These are phyloP conservation scores for Aplosporella prunicola DNA, from an alignment of 2,329 filamentous ascomycete genomes.

Conservation along the genomic window DNA sequence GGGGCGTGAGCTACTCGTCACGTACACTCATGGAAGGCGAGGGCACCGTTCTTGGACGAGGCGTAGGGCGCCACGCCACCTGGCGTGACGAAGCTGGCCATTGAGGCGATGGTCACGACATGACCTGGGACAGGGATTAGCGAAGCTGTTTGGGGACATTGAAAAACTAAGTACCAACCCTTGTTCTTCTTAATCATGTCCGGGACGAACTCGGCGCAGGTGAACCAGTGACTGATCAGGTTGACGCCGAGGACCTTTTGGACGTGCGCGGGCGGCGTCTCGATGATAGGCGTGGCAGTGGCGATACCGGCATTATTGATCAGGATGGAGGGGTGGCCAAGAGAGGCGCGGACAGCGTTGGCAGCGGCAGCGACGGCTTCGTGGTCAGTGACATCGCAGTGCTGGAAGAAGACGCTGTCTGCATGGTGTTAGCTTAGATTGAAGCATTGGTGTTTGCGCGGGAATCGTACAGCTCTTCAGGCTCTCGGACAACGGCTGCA, in stretches of 20 bases:
- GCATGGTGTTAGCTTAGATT: neutral
- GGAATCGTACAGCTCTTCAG: conserved; percentile 20
- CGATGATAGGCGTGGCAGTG: conserved; percentile 22
- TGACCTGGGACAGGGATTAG: too few species aligned
- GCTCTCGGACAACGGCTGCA: conserved; percentile 20
- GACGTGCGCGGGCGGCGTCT: conserved; percentile 22
- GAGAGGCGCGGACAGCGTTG: conserved; percentile 14
- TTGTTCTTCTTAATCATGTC: conserved; percentile 27
- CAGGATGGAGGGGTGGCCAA: conserved; percentile 25
- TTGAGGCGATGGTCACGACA: conserved; percentile 46
- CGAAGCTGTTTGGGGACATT: too few species aligned
- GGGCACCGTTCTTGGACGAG: conserved; percentile 42
- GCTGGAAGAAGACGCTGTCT: conserved; percentile 24
- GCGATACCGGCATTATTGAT: conserved; percentile 30
- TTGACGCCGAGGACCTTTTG: conserved; percentile 29
- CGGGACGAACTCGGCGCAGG: conserved; percentile 26
- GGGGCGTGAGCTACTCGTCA: conserved; percentile 15
- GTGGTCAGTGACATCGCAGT: conserved; percentile 26
- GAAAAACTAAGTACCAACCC: too few species aligned
- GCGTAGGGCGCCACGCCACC: conserved; percentile 45
- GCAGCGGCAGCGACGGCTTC: conserved; percentile 20
- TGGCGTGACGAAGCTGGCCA: conserved; percentile 40
- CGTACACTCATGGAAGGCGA: conserved; percentile 45
- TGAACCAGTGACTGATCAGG: conserved; percentile 28
- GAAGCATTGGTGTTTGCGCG: too few species aligned